phyloP scores from a whole-genome alignment of 768 basidiomycete species.

The Tylopilus vinaceipallidus region DNA sequence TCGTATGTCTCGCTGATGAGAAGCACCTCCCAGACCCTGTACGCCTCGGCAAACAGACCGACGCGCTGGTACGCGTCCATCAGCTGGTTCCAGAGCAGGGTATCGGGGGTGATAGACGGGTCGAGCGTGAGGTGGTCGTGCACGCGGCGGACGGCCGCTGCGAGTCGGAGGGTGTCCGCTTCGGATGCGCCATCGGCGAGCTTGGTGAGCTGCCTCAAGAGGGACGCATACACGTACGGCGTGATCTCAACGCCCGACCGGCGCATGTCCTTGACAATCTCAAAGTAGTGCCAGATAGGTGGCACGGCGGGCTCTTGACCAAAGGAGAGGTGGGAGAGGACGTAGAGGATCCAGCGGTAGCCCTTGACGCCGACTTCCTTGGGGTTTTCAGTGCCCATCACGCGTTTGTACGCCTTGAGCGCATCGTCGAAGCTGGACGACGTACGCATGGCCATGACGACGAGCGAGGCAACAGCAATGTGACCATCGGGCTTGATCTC shows the following conservation, averaged over 20 bases:
- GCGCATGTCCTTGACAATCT: constrained; percentile 81
- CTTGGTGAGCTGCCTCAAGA: constrained; percentile 55
- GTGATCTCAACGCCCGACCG: constrained; percentile 56
- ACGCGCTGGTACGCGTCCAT: constrained; percentile 89
- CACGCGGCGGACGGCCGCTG: constrained; percentile 54
- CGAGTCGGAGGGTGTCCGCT: constrained; percentile 34
- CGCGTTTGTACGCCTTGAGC: constrained; percentile 54
- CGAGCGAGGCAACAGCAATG: constrained; percentile 46
- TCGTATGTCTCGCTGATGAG: constrained; percentile 57
- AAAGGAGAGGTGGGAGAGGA: constrained; percentile 60
- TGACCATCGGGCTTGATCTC: constrained; percentile 45
- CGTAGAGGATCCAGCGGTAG: constrained; percentile 61
- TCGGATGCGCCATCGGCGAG: constrained; percentile 36
- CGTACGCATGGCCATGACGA: constrained; percentile 68
- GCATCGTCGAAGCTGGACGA: constrained; percentile 55
- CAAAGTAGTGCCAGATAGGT: constrained; percentile 59
- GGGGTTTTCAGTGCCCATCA: constrained; percentile 27
- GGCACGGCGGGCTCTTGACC: constrained; percentile 38
- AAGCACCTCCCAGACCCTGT: constrained; percentile 78
- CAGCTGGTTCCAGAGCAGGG: constrained; percentile 72
- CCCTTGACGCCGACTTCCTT: constrained; percentile 51
- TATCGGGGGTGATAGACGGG: constrained; percentile 69
- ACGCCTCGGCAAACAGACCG: constrained; percentile 67
- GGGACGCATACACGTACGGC: constrained; percentile 60
- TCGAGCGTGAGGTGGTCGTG: constrained; percentile 82